Conservation (phyloP, 306 rosid genomes). For the Rubus parviflorus region DNA sequence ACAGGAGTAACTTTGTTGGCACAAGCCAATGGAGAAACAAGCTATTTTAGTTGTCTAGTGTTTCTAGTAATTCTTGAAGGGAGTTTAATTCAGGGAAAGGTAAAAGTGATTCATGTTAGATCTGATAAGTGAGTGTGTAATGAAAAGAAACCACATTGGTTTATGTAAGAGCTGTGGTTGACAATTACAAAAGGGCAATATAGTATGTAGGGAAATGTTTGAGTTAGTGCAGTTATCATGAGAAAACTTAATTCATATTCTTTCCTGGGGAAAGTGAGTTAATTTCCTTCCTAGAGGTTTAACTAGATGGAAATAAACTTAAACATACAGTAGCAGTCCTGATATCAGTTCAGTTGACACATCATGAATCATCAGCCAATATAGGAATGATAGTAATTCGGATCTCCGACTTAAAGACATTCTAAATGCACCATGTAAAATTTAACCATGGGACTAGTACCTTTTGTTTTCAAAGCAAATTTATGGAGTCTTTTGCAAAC, state of each 20-base stretch:
- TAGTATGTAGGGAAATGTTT: background rate
- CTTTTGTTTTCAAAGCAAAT: background rate
- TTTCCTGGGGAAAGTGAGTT: background rate
- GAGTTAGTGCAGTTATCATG: background rate
- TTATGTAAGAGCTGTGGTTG: background rate
- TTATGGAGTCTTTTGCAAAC: background rate
- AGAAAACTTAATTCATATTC: background rate
- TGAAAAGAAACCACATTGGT: background rate
- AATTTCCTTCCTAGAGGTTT: background rate
- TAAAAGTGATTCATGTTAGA: background rate
- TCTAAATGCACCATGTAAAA: background rate
- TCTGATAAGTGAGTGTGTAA: background rate
- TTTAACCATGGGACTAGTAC: background rate
- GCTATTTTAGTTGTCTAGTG: background rate
- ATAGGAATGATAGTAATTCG: background rate
- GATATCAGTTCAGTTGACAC: background rate
- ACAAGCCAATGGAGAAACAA: background rate
- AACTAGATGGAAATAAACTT: background rate
- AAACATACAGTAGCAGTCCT: background rate
- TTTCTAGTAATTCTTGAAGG: slow-evolving; percentile 8
- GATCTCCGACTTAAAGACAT: background rate
- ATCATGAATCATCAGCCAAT: background rate
- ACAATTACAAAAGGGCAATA: background rate
- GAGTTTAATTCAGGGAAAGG: background rate
- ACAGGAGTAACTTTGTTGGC: slow-evolving; percentile 7